phyloP scores from a whole-genome alignment of 345 rosid genomes.

The Populus pruinosa region DNA sequence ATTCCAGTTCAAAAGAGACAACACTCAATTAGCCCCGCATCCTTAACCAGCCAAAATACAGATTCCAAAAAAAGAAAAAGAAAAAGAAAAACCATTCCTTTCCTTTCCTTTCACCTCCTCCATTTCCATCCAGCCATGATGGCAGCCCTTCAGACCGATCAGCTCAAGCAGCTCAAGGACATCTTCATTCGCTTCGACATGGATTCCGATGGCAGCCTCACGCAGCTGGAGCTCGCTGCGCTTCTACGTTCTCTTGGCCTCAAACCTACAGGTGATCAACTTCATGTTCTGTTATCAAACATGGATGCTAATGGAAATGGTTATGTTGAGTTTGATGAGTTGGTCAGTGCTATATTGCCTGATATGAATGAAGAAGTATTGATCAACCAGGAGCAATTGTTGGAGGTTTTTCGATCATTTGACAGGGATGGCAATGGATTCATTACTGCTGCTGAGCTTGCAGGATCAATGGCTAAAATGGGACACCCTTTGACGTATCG shows the following conservation, averaged over 20 bases:
- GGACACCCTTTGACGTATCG: slow-evolving; percentile 69
- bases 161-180: slow-evolving; percentile 67
- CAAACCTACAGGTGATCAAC: slow-evolving; percentile 80
- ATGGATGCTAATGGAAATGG: slow-evolving; percentile 85
- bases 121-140: slow-evolving; percentile 13
- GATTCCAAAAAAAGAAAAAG: no score
- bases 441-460: slow-evolving; percentile 70
- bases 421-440: slow-evolving; percentile 72
- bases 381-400: slow-evolving; percentile 56
- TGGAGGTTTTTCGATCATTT: slow-evolving; percentile 60
- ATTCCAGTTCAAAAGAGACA: background rate
- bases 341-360: slow-evolving; percentile 63
- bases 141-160: slow-evolving; percentile 44
- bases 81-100: background rate
- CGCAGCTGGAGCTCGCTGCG: slow-evolving; percentile 85
- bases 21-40: background rate
- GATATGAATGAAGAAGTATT: slow-evolving; percentile 58
- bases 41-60: slow-evolving; percentile 11
- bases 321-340: slow-evolving; percentile 74
- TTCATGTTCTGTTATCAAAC: slow-evolving; percentile 48
- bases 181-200: slow-evolving; percentile 87
- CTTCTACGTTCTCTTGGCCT: slow-evolving; percentile 83
- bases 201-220: slow-evolving; percentile 80
- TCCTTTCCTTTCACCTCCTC: background rate
- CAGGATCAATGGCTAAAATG: slow-evolving; percentile 79